Conservation (phyloP, 1,284 basidiomycete genomes). For the Cutaneotrichosporon cutaneum region DNA sequence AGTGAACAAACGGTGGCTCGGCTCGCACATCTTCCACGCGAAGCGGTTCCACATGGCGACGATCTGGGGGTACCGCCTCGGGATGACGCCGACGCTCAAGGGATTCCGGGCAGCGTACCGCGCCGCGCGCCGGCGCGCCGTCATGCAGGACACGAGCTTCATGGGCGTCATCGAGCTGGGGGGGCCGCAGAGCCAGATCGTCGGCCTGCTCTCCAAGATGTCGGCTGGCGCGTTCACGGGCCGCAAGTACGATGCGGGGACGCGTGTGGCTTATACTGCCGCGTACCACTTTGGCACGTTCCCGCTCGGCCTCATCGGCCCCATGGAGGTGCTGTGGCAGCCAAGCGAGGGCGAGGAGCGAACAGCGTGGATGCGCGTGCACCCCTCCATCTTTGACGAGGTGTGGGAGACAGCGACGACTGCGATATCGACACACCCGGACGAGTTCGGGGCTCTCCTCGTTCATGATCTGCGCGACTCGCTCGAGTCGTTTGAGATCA, state of each 20-base stretch:
- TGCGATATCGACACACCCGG: constrained; percentile 4
- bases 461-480: constrained; percentile 67
- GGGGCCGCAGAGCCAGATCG: constrained; percentile 62
- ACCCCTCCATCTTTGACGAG: constrained; percentile 67
- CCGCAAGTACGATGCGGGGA: constrained; percentile 54
- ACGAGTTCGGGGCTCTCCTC: constrained; percentile 55
- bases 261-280: constrained; percentile 39
- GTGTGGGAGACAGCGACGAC: constrained; percentile 50
- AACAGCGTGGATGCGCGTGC: constrained; percentile 69
- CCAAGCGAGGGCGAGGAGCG: constrained; percentile 36
- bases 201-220: constrained; percentile 56
- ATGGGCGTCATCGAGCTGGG: constrained; percentile 69
- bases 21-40: constrained; percentile 91
- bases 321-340: constrained; percentile 72
- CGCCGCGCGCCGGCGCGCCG: constrained; percentile 75
- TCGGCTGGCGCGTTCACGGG: constrained; percentile 40
- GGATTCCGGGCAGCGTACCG: constrained; percentile 83
- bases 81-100: constrained; percentile 81
- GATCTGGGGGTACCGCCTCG: constrained; percentile 85
- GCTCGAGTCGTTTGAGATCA: constrained; percentile 78
- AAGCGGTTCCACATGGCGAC: constrained; percentile 90
- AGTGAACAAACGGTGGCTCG: constrained; percentile 85
- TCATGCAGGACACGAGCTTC: constrained; percentile 85
- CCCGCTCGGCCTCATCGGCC: constrained; percentile 69
- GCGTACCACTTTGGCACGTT: constrained; percentile 56